Evolutionary conservation across 2,329 filamentous ascomycete species (phyloP).

Genomic region (Rhinocladiella mackenziei): DNA sequence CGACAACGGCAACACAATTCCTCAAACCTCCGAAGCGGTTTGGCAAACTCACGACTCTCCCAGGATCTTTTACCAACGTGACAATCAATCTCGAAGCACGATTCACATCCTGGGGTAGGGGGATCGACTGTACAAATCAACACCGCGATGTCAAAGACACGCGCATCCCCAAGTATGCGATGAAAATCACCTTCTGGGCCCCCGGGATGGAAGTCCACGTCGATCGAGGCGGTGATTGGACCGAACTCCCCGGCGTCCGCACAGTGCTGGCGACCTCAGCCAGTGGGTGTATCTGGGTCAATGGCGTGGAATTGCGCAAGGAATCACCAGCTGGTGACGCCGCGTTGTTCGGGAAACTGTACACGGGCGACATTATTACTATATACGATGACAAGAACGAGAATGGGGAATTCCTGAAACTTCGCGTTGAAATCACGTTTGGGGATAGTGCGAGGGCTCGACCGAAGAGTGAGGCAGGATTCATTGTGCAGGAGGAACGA

Average conservation of each 20-base stretch:
- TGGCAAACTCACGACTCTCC: conserved; percentile 63
- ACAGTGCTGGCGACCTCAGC: conserved; percentile 77
- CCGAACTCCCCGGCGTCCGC: conserved; percentile 53
- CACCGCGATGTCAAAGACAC: conserved; percentile 62
- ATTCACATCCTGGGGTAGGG: conserved; percentile 74
- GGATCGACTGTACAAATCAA: conserved; percentile 61
- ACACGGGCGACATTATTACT: conserved; percentile 71
- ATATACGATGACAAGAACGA: conserved; percentile 57
- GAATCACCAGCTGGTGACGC: conserved; percentile 51
- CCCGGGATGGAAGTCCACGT: conserved; percentile 60
- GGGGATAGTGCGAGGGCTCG: conserved; percentile 42
- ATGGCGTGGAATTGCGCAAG: conserved; percentile 62
- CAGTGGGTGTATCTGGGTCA: conserved; percentile 70
- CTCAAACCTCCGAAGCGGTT: conserved; percentile 44
- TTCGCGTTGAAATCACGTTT: conserved; percentile 46
- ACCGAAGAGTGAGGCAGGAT: conserved; percentile 41
- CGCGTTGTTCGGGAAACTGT: conserved; percentile 61
- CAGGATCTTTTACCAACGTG: conserved; percentile 61
- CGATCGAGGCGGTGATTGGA: conserved; percentile 55
- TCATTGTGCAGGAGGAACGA: conserved; percentile 39
- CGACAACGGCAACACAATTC: conserved; percentile 32
- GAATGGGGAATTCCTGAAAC: conserved; percentile 39
- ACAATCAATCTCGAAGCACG: conserved; percentile 63
- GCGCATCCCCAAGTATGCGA: conserved; percentile 74
- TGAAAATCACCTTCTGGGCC: conserved; percentile 72